Percentiles rank a stretch among this genome's conserved stretches.
These are phyloP conservation scores for Verbena officinalis DNA, from an alignment of 257 asterid species.

Conservation along the genomic window DNA sequence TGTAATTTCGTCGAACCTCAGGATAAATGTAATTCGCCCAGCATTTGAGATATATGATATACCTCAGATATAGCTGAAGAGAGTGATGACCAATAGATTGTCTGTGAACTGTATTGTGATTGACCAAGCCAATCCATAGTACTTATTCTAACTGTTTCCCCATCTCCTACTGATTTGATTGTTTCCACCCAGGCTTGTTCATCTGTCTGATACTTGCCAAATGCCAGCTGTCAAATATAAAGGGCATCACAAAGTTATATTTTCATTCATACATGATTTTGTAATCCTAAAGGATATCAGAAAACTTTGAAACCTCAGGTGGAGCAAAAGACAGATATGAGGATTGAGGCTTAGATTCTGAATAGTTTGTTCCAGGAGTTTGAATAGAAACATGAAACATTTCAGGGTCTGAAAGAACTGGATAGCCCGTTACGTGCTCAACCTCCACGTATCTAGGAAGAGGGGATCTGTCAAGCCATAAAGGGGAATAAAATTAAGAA, in stretches of 20 bases:
- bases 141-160: slow-evolving; percentile 66
- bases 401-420: slow-evolving; percentile 61
- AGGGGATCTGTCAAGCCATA: slow-evolving; percentile 62
- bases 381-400: slow-evolving; percentile 45
- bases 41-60: neutral
- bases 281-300: neutral
- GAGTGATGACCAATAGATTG: slow-evolving; percentile 75
- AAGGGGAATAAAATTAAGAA: neutral
- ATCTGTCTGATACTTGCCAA: slow-evolving; percentile 63
- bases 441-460: slow-evolving; percentile 56
- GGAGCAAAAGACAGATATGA: slow-evolving; percentile 87
- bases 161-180: slow-evolving; percentile 62
- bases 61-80: slow-evolving; percentile 89
- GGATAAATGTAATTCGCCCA: too few species aligned
- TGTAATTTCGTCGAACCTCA: too few species aligned
- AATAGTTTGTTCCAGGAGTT: slow-evolving; percentile 59
- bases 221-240: slow-evolving; percentile 58
- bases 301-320: slow-evolving; percentile 65
- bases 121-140: slow-evolving; percentile 98
- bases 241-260: slow-evolving; percentile 7
- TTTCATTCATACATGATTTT: too few species aligned
- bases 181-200: slow-evolving; percentile 95
- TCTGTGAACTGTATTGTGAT: slow-evolving; percentile 58
- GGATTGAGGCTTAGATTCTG: slow-evolving; percentile 40
- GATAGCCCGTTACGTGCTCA: slow-evolving; percentile 69